These are phyloP conservation scores for Citeromyces nyonsensis DNA, from an alignment of 805 yeast genomes.

Conservation along the genomic window DNA sequence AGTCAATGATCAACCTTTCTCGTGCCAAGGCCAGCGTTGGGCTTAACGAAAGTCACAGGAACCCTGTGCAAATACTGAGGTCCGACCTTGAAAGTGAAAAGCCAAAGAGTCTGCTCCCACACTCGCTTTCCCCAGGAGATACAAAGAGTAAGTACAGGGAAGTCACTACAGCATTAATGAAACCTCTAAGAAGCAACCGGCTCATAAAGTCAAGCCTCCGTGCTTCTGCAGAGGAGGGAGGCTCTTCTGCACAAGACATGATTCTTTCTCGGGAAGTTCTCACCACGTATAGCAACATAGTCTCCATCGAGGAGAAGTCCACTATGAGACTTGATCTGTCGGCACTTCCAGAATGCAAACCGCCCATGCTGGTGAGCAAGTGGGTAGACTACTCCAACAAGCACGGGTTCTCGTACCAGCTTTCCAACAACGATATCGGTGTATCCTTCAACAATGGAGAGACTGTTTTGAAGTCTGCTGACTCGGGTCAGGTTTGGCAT, in stretches of 20 bases:
- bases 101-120: constrained; percentile 62
- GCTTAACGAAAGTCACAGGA: constrained; percentile 24
- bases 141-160: constrained; percentile 80
- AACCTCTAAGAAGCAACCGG: constrained; percentile 10
- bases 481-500: constrained; percentile 52
- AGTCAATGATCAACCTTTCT: constrained; percentile 53
- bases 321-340: constrained; percentile 6
- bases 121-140: constrained; percentile 84
- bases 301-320: constrained; percentile 9
- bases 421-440: constrained; percentile 82
- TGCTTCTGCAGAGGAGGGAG: background rate
- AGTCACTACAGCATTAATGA: constrained; percentile 17
- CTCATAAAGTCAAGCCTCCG: constrained; percentile 6
- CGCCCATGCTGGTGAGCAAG: constrained; percentile 69
- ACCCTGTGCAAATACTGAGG: constrained; percentile 56
- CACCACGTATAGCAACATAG: constrained; percentile 12
- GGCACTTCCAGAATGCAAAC: constrained; percentile 11
- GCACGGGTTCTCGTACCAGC: constrained; percentile 89
- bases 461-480: constrained; percentile 59
- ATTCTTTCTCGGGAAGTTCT: constrained; percentile 6
- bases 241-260: constrained; percentile 11
- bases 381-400: constrained; percentile 98
- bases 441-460: constrained; percentile 79
- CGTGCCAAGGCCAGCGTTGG: constrained; percentile 53
- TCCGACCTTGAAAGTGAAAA: constrained; percentile 57